These are phyloP conservation scores for Carallia brachiata DNA, from an alignment of 345 rosid species.

Conservation along the genomic window DNA sequence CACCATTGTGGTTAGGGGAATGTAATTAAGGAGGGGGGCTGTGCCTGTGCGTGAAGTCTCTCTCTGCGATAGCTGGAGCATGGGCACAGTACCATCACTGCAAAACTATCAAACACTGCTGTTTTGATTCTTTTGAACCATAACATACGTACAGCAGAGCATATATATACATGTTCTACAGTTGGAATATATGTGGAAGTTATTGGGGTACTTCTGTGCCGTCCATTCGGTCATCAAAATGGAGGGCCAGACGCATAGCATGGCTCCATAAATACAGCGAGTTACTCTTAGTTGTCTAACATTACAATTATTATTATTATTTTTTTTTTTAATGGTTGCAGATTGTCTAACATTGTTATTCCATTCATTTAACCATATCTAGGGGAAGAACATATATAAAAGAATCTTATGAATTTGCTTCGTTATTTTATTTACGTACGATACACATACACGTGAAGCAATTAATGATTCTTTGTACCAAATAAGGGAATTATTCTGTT, in stretches of 20 bases:
- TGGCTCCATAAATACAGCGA: too few species aligned
- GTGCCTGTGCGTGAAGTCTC: too few species aligned
- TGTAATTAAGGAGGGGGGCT: too few species aligned
- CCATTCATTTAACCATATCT: background rate
- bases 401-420: too few species aligned
- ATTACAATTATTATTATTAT: too few species aligned
- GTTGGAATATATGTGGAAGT: background rate
- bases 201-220: background rate
- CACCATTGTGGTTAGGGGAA: too few species aligned
- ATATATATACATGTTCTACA: background rate
- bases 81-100: background rate
- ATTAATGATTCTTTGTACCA: background rate
- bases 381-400: too few species aligned
- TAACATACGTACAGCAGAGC: background rate
- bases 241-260: too few species aligned
- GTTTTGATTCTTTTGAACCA: background rate
- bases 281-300: too few species aligned
- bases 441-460: constrained; percentile 4
- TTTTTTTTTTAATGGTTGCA: too few species aligned
- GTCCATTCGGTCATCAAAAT: background rate
- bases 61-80: background rate
- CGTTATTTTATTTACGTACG: background rate
- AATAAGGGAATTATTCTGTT: background rate
- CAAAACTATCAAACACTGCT: background rate
- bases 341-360: background rate